A percentile compares a stretch with the other conserved stretches of the same genome.
Conservation (phyloP, 345 rosid species). For the Gossypium ekmanianum region DNA sequence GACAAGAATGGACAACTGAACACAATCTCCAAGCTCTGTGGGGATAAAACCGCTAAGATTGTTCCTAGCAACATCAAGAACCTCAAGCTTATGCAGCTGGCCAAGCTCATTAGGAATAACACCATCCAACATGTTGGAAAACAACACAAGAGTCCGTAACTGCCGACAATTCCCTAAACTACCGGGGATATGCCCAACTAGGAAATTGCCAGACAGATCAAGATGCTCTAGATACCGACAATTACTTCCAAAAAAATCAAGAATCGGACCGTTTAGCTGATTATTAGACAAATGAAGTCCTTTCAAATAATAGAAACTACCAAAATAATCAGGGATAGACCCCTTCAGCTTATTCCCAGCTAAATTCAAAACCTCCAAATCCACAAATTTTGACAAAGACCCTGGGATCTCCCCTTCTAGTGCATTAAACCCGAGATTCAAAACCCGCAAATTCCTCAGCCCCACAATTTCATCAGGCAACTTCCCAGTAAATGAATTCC, state of each 20-base stretch:
- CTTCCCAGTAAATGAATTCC: constrained; percentile 30
- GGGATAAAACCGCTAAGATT: constrained; percentile 31
- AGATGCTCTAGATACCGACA: constrained; percentile 32
- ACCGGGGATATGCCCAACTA: constrained; percentile 27
- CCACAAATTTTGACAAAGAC: constrained; percentile 12
- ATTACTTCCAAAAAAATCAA: constrained; percentile 20
- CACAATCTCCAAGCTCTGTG: constrained; percentile 32
- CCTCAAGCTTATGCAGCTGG: constrained; percentile 29
- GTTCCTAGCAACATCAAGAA: constrained; percentile 38
- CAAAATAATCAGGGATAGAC: constrained; percentile 28
- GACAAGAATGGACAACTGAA: constrained; percentile 29
- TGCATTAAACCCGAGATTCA: constrained; percentile 34
- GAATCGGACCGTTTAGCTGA: constrained; percentile 28
- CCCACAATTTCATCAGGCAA: constrained; percentile 26
- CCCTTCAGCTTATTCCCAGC: constrained; percentile 32
- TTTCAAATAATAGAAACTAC: constrained; percentile 15
- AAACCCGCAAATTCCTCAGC: constrained; percentile 29
- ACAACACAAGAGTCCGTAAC: constrained; percentile 30
- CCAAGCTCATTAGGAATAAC: constrained; percentile 32
- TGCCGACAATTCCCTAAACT: constrained; percentile 29
- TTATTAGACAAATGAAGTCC: constrained; percentile 31
- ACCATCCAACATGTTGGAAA: constrained; percentile 30
- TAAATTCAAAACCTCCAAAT: constrained; percentile 29
- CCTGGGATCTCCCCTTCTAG: constrained; percentile 26
- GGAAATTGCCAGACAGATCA: constrained; percentile 30